phyloP scores from a whole-genome alignment of 345 rosid species.

The Isatis tinctoria region DNA sequence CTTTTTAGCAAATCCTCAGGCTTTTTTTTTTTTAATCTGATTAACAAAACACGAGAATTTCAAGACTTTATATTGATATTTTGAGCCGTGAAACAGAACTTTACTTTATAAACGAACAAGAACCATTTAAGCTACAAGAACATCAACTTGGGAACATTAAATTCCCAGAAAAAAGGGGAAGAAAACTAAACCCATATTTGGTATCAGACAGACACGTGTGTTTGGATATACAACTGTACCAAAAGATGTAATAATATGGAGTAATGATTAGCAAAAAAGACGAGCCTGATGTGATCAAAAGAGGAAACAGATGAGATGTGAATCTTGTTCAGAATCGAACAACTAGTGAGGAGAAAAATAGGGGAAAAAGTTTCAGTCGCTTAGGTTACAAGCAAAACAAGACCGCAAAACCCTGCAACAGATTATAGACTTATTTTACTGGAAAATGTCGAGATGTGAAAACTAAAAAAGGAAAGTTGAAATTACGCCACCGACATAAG shows the following conservation, averaged over 20 bases:
- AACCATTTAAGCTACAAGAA: slow-evolving; percentile 12
- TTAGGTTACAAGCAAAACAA: slow-evolving; percentile 27
- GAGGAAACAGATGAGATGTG: not conserved
- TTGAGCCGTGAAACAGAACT: slow-evolving; percentile 16
- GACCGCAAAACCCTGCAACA: slow-evolving; percentile 19
- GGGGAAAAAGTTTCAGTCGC: not conserved
- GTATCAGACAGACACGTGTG: slow-evolving; percentile 24
- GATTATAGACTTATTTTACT: not conserved
- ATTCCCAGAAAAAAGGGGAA: slow-evolving; percentile 13
- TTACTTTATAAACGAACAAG: slow-evolving; percentile 9
- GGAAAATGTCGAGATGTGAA: slow-evolving; percentile 18
- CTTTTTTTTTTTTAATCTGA: not conserved
- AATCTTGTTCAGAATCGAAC: slow-evolving; percentile 4
- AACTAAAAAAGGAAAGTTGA: slow-evolving; percentile 14
- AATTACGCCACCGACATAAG: slow-evolving; percentile 30
- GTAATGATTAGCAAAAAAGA: not conserved
- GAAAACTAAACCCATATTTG: slow-evolving; percentile 9
- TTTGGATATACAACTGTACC: slow-evolving; percentile 17
- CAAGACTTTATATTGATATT: not conserved
- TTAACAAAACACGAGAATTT: slow-evolving; percentile 19
- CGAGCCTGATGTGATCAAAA: not conserved
- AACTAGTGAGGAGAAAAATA: not conserved
- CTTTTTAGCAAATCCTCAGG: slow-evolving; percentile 12
- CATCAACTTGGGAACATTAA: slow-evolving; percentile 25
- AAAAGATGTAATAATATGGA: not conserved